Conservation (phyloP, 2,329 filamentous ascomycete genomes). For the Fusarium aywerte region DNA sequence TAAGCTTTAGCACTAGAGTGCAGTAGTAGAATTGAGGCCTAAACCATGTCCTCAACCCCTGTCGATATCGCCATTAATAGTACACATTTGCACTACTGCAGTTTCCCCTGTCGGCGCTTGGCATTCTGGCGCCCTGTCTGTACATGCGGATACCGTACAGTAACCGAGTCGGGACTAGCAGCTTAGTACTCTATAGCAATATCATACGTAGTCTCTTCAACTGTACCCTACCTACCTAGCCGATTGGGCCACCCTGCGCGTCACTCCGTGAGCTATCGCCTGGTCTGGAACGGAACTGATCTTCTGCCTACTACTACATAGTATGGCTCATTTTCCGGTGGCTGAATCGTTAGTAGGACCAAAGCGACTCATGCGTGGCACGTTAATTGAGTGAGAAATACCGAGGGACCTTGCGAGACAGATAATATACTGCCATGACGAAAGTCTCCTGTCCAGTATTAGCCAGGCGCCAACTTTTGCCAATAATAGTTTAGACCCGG, state of each 20-base stretch:
- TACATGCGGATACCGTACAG: neutral
- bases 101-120: constrained; percentile 4
- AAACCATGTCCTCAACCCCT: constrained; percentile 11
- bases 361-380: neutral
- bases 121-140: constrained; percentile 9
- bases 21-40: constrained; percentile 9
- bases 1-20: constrained; percentile 40
- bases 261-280: constrained; percentile 30
- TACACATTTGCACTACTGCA: constrained; percentile 24
- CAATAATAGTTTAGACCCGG: neutral
- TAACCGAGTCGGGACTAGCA: neutral
- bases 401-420: constrained; percentile 1
- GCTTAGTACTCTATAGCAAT: neutral
- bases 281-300: constrained; percentile 36
- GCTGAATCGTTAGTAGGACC: neutral
- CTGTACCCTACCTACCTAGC: constrained; percentile 16
- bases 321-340: constrained; percentile 8
- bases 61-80: constrained; percentile 39
- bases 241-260: constrained; percentile 30
- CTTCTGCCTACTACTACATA: no score
- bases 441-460: neutral
- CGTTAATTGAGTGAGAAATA: neutral
- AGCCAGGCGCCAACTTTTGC: neutral
- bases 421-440: neutral
- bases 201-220: neutral